Evolutionary conservation across 1,139 yeast species (phyloP).

Genomic region (Diutina mesorugosa): DNA sequence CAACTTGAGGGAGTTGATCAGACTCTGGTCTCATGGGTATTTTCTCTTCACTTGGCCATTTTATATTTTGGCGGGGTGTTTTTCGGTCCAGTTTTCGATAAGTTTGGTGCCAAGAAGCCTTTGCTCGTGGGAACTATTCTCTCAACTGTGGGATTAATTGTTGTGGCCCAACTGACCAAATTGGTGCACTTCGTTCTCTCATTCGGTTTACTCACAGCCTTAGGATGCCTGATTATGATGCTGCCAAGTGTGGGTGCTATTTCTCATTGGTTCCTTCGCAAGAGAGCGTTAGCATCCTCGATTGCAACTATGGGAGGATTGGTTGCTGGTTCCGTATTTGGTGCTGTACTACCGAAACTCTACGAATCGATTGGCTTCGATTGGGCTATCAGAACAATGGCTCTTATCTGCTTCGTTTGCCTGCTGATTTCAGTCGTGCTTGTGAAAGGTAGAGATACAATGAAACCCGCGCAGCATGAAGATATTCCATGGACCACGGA

Average conservation of each 20-base stretch:
- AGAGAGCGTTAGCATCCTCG: slow-evolving; percentile 44
- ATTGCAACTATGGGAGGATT: slow-evolving; percentile 52
- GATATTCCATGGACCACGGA: background rate
- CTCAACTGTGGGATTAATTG: slow-evolving; percentile 34
- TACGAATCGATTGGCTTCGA: slow-evolving; percentile 37
- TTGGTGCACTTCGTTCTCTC: slow-evolving; percentile 50
- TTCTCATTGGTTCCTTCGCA: slow-evolving; percentile 48
- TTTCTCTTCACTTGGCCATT: slow-evolving; percentile 42
- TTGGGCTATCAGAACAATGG: slow-evolving; percentile 51
- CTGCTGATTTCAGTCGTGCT: slow-evolving; percentile 12
- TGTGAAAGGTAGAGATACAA: slow-evolving; percentile 4
- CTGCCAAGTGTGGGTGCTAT: slow-evolving; percentile 47
- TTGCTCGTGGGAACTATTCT: slow-evolving; percentile 33
- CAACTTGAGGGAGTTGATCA: slow-evolving; percentile 5
- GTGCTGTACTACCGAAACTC: slow-evolving; percentile 38
- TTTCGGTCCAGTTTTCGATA: slow-evolving; percentile 52
- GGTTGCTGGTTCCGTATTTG: slow-evolving; percentile 48
- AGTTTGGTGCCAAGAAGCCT: slow-evolving; percentile 36
- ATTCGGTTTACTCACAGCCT: slow-evolving; percentile 42
- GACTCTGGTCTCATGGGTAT: slow-evolving; percentile 40
- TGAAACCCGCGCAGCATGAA: background rate
- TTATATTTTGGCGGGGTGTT: slow-evolving; percentile 46
- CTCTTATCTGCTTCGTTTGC: slow-evolving; percentile 31
- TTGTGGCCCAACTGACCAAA: slow-evolving; percentile 38
- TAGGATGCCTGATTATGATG: slow-evolving; percentile 45